These are phyloP conservation scores for Solanum pennellii DNA, from an alignment of 257 asterid genomes.

Conservation along the genomic window DNA sequence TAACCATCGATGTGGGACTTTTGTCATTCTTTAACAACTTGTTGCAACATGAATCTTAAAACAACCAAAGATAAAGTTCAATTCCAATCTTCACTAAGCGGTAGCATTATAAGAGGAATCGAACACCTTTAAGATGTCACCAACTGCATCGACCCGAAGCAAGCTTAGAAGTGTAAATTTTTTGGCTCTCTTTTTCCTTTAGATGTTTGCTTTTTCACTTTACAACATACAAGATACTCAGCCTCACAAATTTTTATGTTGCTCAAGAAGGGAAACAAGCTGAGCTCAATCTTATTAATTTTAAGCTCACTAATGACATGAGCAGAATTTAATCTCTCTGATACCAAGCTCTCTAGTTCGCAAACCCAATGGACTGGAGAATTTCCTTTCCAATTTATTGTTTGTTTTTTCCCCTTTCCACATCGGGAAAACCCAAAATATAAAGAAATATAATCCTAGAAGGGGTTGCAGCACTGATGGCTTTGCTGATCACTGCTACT, in stretches of 20 bases:
- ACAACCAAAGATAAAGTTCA: not conserved
- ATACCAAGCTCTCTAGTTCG: not conserved
- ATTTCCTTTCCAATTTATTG: not conserved
- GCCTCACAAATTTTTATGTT: not conserved
- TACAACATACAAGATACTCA: not conserved
- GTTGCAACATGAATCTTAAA: not conserved
- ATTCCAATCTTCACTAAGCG: not conserved
- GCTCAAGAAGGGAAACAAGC: not conserved
- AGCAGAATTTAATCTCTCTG: not conserved
- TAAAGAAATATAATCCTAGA: not conserved
- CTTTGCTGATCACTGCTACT: not conserved
- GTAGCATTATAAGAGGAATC: not conserved
- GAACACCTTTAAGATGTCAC: not conserved
- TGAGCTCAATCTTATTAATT: not conserved
- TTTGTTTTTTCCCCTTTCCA: not conserved
- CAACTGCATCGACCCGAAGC: not conserved
- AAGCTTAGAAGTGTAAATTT: not conserved
- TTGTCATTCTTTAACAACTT: too few relatives aligned
- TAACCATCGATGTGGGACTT: too few relatives aligned
- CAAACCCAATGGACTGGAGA: not conserved
- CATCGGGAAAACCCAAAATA: not conserved
- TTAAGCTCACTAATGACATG: not conserved
- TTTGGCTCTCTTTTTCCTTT: not conserved
- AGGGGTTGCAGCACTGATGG: not conserved
- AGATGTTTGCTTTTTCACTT: not conserved